Conservation (phyloP, 495 filamentous ascomycete species). For the Clavariopsis aquatica region DNA sequence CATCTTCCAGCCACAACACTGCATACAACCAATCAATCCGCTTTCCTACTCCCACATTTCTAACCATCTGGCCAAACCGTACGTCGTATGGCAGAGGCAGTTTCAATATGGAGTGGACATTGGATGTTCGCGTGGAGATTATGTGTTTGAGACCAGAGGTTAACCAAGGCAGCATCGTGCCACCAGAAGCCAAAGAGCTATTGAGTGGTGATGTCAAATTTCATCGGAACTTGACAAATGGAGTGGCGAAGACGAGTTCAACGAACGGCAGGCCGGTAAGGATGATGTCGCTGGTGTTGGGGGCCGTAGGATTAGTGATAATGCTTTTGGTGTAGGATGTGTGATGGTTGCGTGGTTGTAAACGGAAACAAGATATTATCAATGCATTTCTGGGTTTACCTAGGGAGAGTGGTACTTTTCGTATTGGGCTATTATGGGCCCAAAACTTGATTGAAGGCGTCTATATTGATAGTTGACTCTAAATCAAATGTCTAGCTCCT, state of each 20-base stretch:
- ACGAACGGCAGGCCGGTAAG: too few species aligned
- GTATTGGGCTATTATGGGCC: too few species aligned
- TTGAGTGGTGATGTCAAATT: neutral
- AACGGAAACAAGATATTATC: too few species aligned
- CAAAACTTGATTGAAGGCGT: too few species aligned
- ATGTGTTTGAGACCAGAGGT: constrained; percentile 3
- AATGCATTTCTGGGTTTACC: too few species aligned
- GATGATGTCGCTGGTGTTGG: neutral
- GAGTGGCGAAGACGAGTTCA: neutral
- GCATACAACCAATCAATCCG: neutral
- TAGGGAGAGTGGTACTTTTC: too few species aligned
- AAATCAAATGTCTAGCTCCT: too few species aligned
- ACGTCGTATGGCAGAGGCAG: neutral
- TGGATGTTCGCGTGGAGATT: constrained; percentile 14
- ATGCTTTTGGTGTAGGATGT: neutral
- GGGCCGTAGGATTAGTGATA: neutral
- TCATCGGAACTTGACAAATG: neutral
- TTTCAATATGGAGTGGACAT: neutral
- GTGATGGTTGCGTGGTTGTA: too few species aligned
- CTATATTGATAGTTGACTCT: too few species aligned
- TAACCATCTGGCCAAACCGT: neutral
- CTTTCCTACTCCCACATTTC: neutral
- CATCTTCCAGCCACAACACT: neutral
- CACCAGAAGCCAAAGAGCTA: neutral
- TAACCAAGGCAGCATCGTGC: constrained; percentile 3